A percentile compares a stretch with the other conserved stretches of the same genome.
Conservation (phyloP, 495 filamentous ascomycete genomes). For the Aspergillus nidulans region DNA sequence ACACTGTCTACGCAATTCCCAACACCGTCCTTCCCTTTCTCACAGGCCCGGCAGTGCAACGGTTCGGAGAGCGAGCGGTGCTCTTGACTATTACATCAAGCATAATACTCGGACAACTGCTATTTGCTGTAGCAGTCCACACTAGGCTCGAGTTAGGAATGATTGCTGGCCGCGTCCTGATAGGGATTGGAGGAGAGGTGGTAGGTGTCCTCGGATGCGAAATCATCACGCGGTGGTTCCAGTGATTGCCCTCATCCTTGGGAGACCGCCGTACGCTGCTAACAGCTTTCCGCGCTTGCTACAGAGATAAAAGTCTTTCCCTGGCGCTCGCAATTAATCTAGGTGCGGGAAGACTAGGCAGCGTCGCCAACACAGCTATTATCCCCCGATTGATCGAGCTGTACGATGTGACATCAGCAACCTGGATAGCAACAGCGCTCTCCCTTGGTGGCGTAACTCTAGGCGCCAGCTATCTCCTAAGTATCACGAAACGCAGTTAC, state of each 20-base stretch:
- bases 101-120: not conserved
- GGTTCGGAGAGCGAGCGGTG: not conserved
- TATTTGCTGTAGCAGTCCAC: conserved; percentile 1
- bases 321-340: not conserved
- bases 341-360: not conserved
- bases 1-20: not conserved
- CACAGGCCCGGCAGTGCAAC: not conserved
- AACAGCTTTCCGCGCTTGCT: not conserved
- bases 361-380: not conserved
- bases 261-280: not conserved
- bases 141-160: not conserved
- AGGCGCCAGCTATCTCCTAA: not conserved
- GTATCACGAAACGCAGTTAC: not conserved
- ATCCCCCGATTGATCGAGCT: not conserved
- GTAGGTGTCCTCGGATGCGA: conserved; percentile 2
- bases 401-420: not conserved
- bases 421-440: conserved; percentile 1
- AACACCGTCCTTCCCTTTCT: conserved; percentile 6
- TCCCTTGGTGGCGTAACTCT: not conserved
- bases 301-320: not conserved
- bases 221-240: conserved; percentile 9
- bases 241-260: not conserved
- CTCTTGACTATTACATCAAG: not conserved
- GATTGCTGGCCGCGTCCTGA: not conserved
- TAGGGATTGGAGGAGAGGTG: conserved; percentile 6